Evolutionary conservation across 331 rosid genomes (phyloP).

Genomic region (Ulmus americana): DNA sequence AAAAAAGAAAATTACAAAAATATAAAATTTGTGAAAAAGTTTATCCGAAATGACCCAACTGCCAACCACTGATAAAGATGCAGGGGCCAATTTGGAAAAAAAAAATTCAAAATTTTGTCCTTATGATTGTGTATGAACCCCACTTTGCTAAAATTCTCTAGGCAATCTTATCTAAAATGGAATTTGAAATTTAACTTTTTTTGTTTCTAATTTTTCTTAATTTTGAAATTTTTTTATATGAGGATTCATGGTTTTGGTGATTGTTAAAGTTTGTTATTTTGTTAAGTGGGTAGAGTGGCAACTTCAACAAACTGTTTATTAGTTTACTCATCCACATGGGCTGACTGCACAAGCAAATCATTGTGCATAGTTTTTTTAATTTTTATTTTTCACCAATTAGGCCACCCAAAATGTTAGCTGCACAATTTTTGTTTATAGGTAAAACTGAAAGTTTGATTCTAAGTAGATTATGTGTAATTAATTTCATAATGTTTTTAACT

Average conservation of each 20-base stretch:
- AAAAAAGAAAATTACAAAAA: not conserved
- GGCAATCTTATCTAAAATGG: not conserved
- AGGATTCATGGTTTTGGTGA: not conserved
- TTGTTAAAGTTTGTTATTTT: conserved; percentile 17
- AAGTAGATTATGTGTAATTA: too few relatives aligned
- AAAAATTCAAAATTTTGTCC: conserved; percentile 9
- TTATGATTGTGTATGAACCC: not conserved
- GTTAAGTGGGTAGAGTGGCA: conserved; percentile 25
- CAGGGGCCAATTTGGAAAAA: not conserved
- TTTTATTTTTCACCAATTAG: not conserved
- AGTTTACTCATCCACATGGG: conserved; percentile 30
- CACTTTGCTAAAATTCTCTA: not conserved
- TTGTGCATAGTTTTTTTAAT: not conserved
- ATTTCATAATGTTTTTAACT: too few relatives aligned
- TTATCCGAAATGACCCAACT: conserved; percentile 47
- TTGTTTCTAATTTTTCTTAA: not conserved
- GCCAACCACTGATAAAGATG: conserved; percentile 55
- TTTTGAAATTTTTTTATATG: not conserved
- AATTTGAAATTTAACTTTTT: not conserved
- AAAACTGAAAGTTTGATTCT: too few relatives aligned
- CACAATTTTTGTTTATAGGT: too few relatives aligned
- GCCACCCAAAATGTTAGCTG: too few relatives aligned
- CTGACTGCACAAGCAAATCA: not conserved
- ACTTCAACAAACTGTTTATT: conserved; percentile 28
- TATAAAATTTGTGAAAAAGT: conserved; percentile 29